A percentile compares a stretch with the other conserved stretches of the same genome.
These are phyloP conservation scores for Auricularia heimuer DNA, from an alignment of 768 basidiomycete species.

Conservation along the genomic window DNA sequence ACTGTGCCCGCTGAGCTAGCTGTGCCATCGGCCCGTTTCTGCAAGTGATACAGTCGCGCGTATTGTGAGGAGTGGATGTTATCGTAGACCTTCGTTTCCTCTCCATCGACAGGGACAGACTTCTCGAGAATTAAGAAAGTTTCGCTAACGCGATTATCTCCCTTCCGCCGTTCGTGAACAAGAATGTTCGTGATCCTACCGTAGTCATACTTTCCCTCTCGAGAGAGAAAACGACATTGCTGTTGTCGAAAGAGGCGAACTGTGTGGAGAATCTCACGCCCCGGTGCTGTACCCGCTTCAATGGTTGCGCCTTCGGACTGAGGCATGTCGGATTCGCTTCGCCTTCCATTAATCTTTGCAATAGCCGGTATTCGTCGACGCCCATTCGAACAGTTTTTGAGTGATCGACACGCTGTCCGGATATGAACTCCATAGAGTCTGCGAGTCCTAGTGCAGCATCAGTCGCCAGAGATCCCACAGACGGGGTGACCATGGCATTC, in stretches of 20 bases:
- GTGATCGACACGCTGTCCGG: not conserved
- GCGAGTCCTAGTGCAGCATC: not conserved
- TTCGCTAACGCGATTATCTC: not conserved
- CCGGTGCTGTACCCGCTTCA: not conserved
- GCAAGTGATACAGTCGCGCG: not conserved
- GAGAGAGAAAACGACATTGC: constrained; percentile 15
- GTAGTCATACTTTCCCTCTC: constrained; percentile 1
- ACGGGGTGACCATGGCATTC: too few species aligned
- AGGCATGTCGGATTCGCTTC: not conserved
- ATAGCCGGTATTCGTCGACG: not conserved
- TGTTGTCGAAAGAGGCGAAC: constrained; percentile 9
- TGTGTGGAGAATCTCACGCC: constrained; percentile 16
- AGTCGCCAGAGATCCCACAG: not conserved
- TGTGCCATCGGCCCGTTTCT: not conserved
- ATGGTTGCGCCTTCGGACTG: not conserved
- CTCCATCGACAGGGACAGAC: not conserved
- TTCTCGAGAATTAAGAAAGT: not conserved
- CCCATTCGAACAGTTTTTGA: not conserved
- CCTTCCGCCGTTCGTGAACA: not conserved
- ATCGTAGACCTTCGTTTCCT: not conserved
- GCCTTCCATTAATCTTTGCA: not conserved
- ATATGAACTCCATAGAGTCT: not conserved
- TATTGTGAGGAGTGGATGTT: not conserved
- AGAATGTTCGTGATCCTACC: not conserved
- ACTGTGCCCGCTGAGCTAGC: constrained; percentile 31